phyloP scores from a whole-genome alignment of 2,329 filamentous ascomycete genomes.

The Sordariomycetes sp. region DNA sequence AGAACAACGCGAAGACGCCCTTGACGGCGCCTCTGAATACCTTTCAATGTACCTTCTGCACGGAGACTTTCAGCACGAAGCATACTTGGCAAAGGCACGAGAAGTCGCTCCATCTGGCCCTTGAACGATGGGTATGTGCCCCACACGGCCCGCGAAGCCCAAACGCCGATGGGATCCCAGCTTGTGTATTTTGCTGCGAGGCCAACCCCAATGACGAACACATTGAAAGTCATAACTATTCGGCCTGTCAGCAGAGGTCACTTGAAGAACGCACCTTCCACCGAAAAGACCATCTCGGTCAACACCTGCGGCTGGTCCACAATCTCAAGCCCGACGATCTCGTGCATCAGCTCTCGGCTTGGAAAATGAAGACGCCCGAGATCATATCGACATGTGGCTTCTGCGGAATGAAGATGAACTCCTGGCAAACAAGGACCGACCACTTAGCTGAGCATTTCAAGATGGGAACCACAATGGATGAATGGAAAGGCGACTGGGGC shows the following conservation, averaged over 20 bases:
- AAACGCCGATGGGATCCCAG: constrained; percentile 27
- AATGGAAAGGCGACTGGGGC: constrained; percentile 34
- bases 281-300: constrained; percentile 32
- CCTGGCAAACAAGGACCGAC: constrained; percentile 25
- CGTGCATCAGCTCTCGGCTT: constrained; percentile 11
- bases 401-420: constrained; percentile 22
- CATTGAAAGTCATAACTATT: constrained; percentile 25
- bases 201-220: constrained; percentile 20
- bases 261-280: constrained; percentile 32
- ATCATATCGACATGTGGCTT: constrained; percentile 32
- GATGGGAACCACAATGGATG: constrained; percentile 28
- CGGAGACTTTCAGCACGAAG: constrained; percentile 32
- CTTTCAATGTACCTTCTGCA: constrained; percentile 38
- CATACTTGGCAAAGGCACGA: constrained; percentile 43
- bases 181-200: constrained; percentile 28
- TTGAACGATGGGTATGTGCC: constrained; percentile 35
- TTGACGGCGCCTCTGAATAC: constrained; percentile 7
- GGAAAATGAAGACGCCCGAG: constrained; percentile 23
- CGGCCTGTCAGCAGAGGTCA: constrained; percentile 39
- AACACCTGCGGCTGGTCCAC: constrained; percentile 32
- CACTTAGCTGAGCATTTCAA: constrained; percentile 34
- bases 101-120: constrained; percentile 33
- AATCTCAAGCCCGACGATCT: constrained; percentile 20
- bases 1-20: constrained; percentile 2
- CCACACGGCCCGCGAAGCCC: constrained; percentile 23